Base-by-base conservation (phyloP, 1,284 basidiomycete species). In the Ceratobasidium sp. region DNA sequence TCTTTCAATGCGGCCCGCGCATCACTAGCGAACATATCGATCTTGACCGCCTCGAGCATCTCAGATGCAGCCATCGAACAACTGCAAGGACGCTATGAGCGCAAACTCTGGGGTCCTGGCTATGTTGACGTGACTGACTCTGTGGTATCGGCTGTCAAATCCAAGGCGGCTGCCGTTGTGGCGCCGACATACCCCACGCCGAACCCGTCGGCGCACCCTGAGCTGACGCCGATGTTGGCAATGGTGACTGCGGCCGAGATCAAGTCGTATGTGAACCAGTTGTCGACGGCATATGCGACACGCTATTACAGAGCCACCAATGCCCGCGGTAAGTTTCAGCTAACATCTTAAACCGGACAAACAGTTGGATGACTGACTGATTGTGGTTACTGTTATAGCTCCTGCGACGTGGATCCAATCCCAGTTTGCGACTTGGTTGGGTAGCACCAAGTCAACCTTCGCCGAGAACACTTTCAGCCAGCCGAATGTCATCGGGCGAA, bases 401-500 rank as follows among this genome's bases (percentile, higher is more conserved):
- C 67, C 71, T 9, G 51, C 69, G 41, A 24, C 33, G 22, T 57
- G 67, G 50, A 72, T 72, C 19, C 75, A 73, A 31, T 72, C 75
- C 36, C 67, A 75, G n/a, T 75, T 73, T 47, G 71, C 69, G 31
- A 54, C 51, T 2, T 64, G 60, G 57, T 36, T 67, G 17, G 75
- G 59, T 6, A 57, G 54, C n/a, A 54, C 53, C 29, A 63, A 71
- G 29, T 54, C 64, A 8, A 60, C 33, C 29, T 27, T 73, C n/a
- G 50, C 59, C 15, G 48, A 59, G 24, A 72, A 75, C 33, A 64
- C 53, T n/a, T 71, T 75, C 48, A 45, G n/a, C 51, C 91, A 93
- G 81, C 88, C 88, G 80, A 88, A 88, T 19, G 87, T 91, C 79
- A 87, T 92, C 76, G 88, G 84, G 17, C 85, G 85, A 73, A 86